These are phyloP conservation scores for Solanum paucissectum DNA, from an alignment of 257 asterid species.

Conservation along the genomic window DNA sequence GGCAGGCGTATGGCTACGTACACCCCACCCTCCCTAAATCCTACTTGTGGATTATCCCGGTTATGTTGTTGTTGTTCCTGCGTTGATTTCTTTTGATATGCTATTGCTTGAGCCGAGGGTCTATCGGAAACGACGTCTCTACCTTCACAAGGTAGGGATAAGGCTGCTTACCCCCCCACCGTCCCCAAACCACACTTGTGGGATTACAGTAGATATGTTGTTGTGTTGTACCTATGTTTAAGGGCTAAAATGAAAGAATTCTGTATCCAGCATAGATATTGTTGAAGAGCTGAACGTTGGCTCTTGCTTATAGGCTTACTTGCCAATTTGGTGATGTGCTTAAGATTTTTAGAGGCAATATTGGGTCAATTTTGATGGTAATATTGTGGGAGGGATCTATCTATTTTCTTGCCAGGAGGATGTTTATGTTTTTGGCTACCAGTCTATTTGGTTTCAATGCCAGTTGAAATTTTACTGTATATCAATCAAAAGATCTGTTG, in stretches of 20 bases:
- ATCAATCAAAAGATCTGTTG: background rate
- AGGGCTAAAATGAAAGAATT: background rate
- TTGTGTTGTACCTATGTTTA: background rate
- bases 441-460: background rate
- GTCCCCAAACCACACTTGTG: background rate
- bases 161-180: no score
- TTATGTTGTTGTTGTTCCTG: background rate
- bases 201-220: background rate
- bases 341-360: background rate
- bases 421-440: background rate
- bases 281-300: background rate
- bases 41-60: background rate
- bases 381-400: background rate
- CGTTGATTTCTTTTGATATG: background rate
- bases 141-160: background rate
- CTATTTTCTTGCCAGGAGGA: background rate
- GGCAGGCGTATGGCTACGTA: background rate
- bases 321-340: background rate
- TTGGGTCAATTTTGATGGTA: background rate
- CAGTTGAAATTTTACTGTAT: background rate
- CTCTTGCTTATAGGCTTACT: background rate
- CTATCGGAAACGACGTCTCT: background rate
- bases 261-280: background rate
- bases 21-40: background rate
- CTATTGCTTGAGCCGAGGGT: background rate